phyloP scores from a whole-genome alignment of 352 stramenopile genomes.

The Phytophthora tentaculata region DNA sequence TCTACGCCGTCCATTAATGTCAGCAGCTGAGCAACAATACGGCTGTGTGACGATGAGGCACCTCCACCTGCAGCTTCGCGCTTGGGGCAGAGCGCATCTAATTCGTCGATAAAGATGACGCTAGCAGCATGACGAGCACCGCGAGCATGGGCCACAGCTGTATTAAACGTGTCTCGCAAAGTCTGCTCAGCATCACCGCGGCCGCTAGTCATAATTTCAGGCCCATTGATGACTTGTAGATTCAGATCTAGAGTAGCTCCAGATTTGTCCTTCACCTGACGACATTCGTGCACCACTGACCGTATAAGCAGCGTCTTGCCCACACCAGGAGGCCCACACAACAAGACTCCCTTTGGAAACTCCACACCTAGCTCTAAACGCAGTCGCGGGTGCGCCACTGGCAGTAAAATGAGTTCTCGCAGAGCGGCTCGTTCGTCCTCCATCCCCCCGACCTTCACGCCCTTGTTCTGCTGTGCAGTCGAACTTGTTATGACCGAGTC shows the following conservation, averaged over 20 bases:
- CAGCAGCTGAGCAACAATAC: constrained; percentile 95
- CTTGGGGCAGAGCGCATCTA: constrained; percentile 96
- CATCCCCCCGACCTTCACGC: constrained; percentile 64
- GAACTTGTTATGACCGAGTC: background rate
- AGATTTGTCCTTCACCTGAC: constrained; percentile 33
- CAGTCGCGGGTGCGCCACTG: constrained; percentile 40
- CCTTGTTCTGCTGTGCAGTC: constrained; percentile 8
- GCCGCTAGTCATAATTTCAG: constrained; percentile 79
- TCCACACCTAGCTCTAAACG: constrained; percentile 56
- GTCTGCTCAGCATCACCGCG: constrained; percentile 74
- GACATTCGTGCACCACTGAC: constrained; percentile 67
- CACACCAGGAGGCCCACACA: constrained; percentile 80
- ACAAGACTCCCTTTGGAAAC: constrained; percentile 73
- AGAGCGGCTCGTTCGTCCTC: constrained; percentile 65
- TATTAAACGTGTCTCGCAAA: constrained; percentile 65
- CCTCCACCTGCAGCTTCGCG: constrained; percentile 64
- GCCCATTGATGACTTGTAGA: constrained; percentile 79
- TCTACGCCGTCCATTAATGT: constrained; percentile 95
- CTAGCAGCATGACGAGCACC: constrained; percentile 41
- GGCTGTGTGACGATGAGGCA: constrained; percentile 52
- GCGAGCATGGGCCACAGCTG: constrained; percentile 40
- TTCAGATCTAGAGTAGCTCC: constrained; percentile 43
- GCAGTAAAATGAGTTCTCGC: constrained; percentile 76
- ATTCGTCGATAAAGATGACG: constrained; percentile 96
- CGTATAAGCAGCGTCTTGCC: constrained; percentile 86